A percentile compares a stretch with the other conserved stretches of the same genome.
phyloP scores from a whole-genome alignment of 2,329 filamentous ascomycete genomes.

The Aquanectria penicillioides region DNA sequence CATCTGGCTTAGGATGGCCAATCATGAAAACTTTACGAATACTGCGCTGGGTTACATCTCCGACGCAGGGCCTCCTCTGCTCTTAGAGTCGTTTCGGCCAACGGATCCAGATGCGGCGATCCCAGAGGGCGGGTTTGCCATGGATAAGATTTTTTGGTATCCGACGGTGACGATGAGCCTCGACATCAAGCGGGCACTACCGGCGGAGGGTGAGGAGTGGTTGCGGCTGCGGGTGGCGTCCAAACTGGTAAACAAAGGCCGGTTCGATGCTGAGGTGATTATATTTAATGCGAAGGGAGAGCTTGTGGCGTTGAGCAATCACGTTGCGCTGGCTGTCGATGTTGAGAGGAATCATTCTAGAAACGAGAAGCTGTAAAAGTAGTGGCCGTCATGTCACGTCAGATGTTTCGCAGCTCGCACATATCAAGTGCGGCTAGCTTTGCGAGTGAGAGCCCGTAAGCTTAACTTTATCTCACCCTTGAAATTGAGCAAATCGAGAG shows the following conservation, averaged over 20 bases:
- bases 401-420: too few relatives aligned
- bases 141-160: conserved; percentile 69
- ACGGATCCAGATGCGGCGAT: conserved; percentile 30
- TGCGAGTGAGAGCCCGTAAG: too few relatives aligned
- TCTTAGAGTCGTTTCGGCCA: conserved; percentile 64
- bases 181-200: conserved; percentile 79
- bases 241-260: conserved; percentile 75
- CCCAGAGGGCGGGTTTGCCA: conserved; percentile 31
- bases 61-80: conserved; percentile 73
- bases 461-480: too few relatives aligned
- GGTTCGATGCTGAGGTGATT: conserved; percentile 78
- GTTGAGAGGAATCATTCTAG: conserved; percentile 35
- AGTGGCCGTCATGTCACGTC: too few relatives aligned
- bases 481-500: too few relatives aligned
- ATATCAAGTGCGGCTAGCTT: too few relatives aligned
- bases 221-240: conserved; percentile 72
- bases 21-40: conserved; percentile 71
- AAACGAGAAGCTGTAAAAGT: conserved; percentile 49
- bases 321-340: conserved; percentile 45
- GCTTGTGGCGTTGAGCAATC: conserved; percentile 45
- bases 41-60: conserved; percentile 71
- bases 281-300: conserved; percentile 62
- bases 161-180: conserved; percentile 80
- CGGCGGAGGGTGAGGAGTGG: conserved; percentile 76
- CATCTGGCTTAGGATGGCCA: conserved; percentile 70